Evolutionary conservation across 192 early-diverging fungal species (phyloP), one percentile per base, ranked within the genome.

Genomic region (Chytriomyces confervae): DNA sequence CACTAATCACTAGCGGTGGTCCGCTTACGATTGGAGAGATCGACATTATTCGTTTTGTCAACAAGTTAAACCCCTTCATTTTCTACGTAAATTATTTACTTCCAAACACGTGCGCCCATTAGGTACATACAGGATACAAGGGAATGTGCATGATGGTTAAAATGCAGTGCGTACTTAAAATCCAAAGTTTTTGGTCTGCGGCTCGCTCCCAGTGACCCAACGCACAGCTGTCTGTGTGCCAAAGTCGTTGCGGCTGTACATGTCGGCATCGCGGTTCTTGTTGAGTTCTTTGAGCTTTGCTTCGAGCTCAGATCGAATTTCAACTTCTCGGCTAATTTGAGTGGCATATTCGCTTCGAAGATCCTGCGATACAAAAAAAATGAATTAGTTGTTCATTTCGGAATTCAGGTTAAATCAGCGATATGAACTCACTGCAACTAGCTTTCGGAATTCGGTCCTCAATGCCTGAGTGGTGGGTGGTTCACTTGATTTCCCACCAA

Each of bases 1-100:
- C 91, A 13, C 85, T 90, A 10, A 91, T 79, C 7, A 91, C 91
- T 13, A 79, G 78, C 4, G 78, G 74, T 16, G 70, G n/a, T 20
- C 36, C 36, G 36, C 36, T 36, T 36, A 36, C 36, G 36, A 36
- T 36, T 4, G 36, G 36, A 3, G 36, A 36, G 36, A 36, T 36
- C 2, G 36, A 36, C 36, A 36, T 36, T 36, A 36, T 36, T 36
- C 36, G 36, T 36, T 36, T 36, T 36, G 36, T 36, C 36, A 36
- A 2, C 3, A 36, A 36, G 36, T 36, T 36, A 0, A 36, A 36
- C 1, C 36, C 36, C 36, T 36, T 36, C 36, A 36, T 36, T 36
- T 36, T 36, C 36, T 36, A 36, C 36, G 36, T 36, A 36, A 36
- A 36, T 36, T 36, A 36, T 36, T 36, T 36, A 36, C 36, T n/a